These are phyloP conservation scores for Xylaria sp. DNA, from an alignment of 2,329 filamentous ascomycete genomes.

Conservation along the genomic window DNA sequence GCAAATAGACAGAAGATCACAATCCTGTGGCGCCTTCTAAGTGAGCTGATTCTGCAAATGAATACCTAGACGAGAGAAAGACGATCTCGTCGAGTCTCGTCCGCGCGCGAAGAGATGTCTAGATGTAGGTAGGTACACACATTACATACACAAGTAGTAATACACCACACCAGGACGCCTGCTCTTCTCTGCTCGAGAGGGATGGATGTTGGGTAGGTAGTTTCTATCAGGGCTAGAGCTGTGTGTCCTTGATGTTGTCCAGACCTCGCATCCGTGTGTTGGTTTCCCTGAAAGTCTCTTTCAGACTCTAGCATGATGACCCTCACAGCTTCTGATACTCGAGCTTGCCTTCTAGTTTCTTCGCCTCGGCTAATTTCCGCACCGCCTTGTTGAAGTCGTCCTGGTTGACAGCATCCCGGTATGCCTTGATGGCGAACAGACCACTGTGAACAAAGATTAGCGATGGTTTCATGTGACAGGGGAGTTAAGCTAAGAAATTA, in stretches of 20 bases:
- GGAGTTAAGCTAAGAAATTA: background rate
- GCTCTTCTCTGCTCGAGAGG: background rate
- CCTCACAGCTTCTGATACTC: constrained; percentile 93
- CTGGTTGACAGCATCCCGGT: constrained; percentile 94
- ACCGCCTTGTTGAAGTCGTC: constrained; percentile 99
- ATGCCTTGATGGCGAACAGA: constrained; percentile 97
- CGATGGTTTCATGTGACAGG: constrained; percentile 42
- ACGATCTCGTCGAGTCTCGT: constrained; percentile 3
- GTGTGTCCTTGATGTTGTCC: background rate
- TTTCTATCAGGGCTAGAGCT: constrained; percentile 1
- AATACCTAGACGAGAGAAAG: background rate
- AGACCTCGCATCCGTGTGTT: constrained; percentile 4
- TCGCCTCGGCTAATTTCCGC: constrained; percentile 93
- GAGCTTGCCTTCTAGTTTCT: constrained; percentile 98
- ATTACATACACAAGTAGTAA: constrained; percentile 27
- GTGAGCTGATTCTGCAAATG: background rate
- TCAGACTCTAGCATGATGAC: background rate
- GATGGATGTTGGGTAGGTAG: background rate
- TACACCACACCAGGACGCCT: constrained; percentile 25
- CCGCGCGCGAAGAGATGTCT: background rate
- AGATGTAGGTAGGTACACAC: constrained; percentile 13
- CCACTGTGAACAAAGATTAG: constrained; percentile 65
- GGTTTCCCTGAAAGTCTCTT: background rate
- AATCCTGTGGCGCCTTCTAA: background rate
- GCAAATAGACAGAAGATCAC: background rate